A percentile compares a stretch with the other conserved stretches of the same genome.
Conservation (phyloP, 768 basidiomycete genomes). For the Auricularia sp. region DNA sequence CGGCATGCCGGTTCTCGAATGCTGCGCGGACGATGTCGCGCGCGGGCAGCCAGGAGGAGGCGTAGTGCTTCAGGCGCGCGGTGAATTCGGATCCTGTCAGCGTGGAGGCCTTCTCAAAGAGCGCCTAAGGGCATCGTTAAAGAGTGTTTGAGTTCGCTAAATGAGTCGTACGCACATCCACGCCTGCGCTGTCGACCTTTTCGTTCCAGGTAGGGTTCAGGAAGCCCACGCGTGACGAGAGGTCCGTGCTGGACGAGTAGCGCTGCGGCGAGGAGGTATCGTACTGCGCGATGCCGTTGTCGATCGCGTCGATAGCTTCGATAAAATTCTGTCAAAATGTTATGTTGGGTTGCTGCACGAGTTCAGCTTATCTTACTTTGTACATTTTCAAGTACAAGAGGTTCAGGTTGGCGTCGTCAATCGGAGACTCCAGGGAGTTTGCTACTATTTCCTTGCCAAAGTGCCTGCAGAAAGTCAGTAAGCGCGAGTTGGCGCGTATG, state of each 20-base stretch:
- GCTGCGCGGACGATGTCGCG: conserved; percentile 64
- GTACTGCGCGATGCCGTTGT: conserved; percentile 89
- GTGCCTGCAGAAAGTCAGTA: conserved; percentile 40
- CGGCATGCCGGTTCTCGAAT: conserved; percentile 39
- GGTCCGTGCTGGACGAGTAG: conserved; percentile 73
- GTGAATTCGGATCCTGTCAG: conserved; percentile 83
- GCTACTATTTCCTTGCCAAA: conserved; percentile 83
- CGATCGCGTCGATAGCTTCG: conserved; percentile 88
- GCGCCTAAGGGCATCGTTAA: conserved; percentile 32
- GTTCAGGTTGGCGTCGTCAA: conserved; percentile 53
- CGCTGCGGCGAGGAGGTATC: conserved; percentile 45
- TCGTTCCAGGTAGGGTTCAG: conserved; percentile 95
- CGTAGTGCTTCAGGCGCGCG: conserved; percentile 67
- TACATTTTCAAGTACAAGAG: conserved; percentile 85
- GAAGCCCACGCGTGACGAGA: conserved; percentile 70
- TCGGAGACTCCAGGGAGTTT: conserved; percentile 37
- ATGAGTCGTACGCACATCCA: conserved; percentile 50
- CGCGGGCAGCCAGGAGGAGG: conserved; percentile 87
- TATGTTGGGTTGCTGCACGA: not conserved
- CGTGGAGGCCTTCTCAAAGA: conserved; percentile 68
- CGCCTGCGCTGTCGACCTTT: conserved; percentile 43
- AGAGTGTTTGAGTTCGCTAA: not conserved
- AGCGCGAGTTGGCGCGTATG: too few relatives aligned
- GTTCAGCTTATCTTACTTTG: conserved; percentile 34
- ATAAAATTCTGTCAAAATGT: conserved; percentile 61